Evolutionary conservation across 768 basidiomycete species (phyloP), one percentile per base, ranked within the genome.

Genomic region (Obba rivulosa): DNA sequence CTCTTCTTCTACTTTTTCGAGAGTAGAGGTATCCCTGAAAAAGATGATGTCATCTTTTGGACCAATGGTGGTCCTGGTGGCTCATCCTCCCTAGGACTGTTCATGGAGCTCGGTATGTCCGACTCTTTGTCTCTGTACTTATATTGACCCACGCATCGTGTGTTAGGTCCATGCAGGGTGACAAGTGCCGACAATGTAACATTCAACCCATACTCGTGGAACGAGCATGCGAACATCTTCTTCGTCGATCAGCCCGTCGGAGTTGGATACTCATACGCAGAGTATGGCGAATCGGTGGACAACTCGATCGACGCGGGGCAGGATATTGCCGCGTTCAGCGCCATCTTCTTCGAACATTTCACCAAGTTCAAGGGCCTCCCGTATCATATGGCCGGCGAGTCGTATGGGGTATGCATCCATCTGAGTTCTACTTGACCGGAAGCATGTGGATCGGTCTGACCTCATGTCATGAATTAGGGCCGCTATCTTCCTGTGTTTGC

Each of bases 301-400:
- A n/a, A n/a, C n/a, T n/a, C n/a, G n/a, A n/a, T n/a, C n/a, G n/a
- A n/a, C n/a, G n/a, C 76, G 77, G 58, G 24, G 73, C 69, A 74
- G 45, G 83, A 87, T 55, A 77, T 86, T 3, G 83, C 83, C 0
- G 75, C 78, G 0, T 87, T 87, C 50, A 68, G 85, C 0, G 67
- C 75, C 4, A 76, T 87, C 45, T 86, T 86, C 65, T 86, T 87
- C 41, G 81, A 86, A 53, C 72, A 79, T 47, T 88, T 88, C 58
- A 69, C 63, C 45, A 67, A 81, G 56, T 85, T 87, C 69, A 78
- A 83, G 52, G 82, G 81, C 4, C 69, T 83, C 4, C 59, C 67
- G 4, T 66, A 69, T 48, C 69, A 69, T 41, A 52, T 70, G 52
- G 53, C 64, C 22, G 68, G 69, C 18, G 63, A 80, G 61, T 77